phyloP scores from a whole-genome alignment of 306 rosid genomes.

The Rosa rugosa region DNA sequence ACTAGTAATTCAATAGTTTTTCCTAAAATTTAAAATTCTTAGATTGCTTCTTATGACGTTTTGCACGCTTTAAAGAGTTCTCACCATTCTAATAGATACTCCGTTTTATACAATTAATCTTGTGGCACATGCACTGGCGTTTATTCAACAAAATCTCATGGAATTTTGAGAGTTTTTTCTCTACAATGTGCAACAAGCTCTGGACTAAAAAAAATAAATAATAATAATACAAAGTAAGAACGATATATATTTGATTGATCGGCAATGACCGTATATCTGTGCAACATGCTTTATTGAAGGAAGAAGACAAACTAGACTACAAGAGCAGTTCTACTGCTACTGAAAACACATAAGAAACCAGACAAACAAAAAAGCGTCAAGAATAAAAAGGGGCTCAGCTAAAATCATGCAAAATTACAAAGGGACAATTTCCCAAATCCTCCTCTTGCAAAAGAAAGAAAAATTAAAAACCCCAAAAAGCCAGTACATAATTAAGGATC shows the following conservation, averaged over 20 bases:
- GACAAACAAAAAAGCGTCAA: neutral
- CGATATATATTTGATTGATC: no score
- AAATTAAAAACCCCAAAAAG: neutral
- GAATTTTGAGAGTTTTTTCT: no score
- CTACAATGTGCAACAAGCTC: no score
- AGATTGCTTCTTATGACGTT: no score
- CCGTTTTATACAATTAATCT: no score
- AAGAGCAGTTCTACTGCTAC: neutral
- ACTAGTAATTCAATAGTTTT: neutral
- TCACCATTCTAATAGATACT: no score
- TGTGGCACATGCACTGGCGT: no score
- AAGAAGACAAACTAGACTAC: neutral
- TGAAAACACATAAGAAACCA: neutral
- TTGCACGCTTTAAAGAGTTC: no score
- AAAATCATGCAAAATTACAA: neutral
- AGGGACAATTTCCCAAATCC: neutral
- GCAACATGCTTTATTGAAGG: neutral
- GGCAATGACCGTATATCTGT: neutral
- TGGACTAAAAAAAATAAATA: no score
- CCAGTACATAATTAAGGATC: neutral
- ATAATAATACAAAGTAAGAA: no score
- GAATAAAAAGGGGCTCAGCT: neutral
- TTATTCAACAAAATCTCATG: no score
- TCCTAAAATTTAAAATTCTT: no score
- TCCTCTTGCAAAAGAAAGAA: neutral